These are phyloP conservation scores for Zancudomyces culisetae DNA, from an alignment of 371 early-diverging fungal genomes.

Conservation along the genomic window DNA sequence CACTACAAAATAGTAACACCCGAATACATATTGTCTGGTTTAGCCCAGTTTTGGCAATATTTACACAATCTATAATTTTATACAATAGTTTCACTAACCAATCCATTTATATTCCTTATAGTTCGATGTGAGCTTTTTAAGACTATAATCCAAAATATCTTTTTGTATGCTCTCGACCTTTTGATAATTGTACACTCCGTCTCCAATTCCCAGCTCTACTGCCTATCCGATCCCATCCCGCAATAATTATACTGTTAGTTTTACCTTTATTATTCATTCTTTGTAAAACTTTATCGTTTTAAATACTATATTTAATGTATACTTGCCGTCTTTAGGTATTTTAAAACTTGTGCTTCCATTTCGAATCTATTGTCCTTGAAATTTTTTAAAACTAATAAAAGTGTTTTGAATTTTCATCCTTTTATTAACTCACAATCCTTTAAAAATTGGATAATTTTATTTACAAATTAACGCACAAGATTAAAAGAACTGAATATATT, in stretches of 20 bases:
- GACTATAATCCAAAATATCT: not conserved
- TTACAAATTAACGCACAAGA: too few species aligned
- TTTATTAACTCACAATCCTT: too few species aligned
- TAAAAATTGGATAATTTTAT: too few species aligned
- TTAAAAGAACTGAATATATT: too few species aligned
- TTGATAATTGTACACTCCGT: slow-evolving; percentile 2
- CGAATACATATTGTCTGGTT: not conserved
- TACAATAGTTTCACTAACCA: not conserved
- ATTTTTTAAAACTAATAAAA: too few species aligned
- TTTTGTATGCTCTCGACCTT: not conserved
- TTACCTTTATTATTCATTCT: not conserved
- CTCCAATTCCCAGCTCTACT: slow-evolving; percentile 1
- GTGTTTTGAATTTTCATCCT: too few species aligned
- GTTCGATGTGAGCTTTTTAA: not conserved
- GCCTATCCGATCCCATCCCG: not conserved
- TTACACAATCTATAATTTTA: not conserved
- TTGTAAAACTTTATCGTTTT: not conserved
- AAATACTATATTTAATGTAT: not conserved
- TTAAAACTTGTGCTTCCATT: not conserved
- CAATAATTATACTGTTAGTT: not conserved
- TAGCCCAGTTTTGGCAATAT: not conserved
- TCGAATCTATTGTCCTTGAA: too few species aligned
- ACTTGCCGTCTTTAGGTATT: slow-evolving; percentile 4
- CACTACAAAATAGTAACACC: not conserved
- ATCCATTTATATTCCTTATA: slow-evolving; percentile 1